Percentiles rank a stretch among this genome's conserved stretches.
Evolutionary conservation across 805 yeast species (phyloP).

Genomic region (Lipomyces japonicus): DNA sequence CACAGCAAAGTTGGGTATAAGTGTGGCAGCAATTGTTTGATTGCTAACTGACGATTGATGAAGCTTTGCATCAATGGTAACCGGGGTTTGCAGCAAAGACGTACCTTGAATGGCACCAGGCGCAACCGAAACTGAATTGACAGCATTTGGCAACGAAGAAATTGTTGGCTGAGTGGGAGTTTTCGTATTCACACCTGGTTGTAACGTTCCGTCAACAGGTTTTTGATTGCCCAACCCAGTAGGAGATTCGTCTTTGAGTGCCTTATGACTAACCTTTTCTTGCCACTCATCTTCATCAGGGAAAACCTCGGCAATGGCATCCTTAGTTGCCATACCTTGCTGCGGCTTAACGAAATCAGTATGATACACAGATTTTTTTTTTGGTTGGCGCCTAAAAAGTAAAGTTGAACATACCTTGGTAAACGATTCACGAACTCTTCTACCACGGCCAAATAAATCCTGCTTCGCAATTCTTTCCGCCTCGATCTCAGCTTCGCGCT

Average conservation of each 20-base stretch:
- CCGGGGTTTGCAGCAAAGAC: no score
- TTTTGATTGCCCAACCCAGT: background rate
- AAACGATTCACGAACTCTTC: slow-evolving; percentile 9
- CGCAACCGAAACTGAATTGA: no score
- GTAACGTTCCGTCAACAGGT: no score
- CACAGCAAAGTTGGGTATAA: no score
- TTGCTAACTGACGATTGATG: no score
- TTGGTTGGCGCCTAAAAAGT: background rate
- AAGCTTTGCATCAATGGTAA: no score
- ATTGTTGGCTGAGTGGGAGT: no score
- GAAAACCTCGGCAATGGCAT: no score
- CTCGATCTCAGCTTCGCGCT: slow-evolving; percentile 8
- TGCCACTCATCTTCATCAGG: background rate
- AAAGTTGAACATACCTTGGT: background rate
- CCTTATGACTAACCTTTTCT: background rate
- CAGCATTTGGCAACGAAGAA: no score
- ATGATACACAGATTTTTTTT: background rate
- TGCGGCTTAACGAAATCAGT: background rate
- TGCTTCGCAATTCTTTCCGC: background rate
- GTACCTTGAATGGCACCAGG: no score
- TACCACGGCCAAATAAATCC: slow-evolving; percentile 23
- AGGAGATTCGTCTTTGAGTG: background rate
- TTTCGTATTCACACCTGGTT: no score
- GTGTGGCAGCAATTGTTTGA: no score
- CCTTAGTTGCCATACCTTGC: background rate